Evolutionary conservation across 2,329 filamentous ascomycete species (phyloP), one percentile per base, ranked within the genome.

Genomic region (Diaporthe vaccinii): DNA sequence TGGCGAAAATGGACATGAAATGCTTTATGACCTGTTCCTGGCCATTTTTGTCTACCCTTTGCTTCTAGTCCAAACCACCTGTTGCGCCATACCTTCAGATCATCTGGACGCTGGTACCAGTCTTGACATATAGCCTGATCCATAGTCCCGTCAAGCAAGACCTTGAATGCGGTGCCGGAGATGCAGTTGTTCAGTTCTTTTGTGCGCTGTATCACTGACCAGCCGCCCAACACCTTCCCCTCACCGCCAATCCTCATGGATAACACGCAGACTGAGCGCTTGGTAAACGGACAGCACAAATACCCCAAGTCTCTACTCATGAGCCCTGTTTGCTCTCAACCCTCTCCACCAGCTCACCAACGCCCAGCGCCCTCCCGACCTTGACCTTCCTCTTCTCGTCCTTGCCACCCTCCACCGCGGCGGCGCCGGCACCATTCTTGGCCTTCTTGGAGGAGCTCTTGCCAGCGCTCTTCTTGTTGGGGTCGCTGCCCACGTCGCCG

Each of bases 311-410:
- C 39, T 20, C 12, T 46, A 28, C 58, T 44, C 34, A 44, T 68
- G 81, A 82, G 74, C 83, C 80, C 73, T 87, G 84, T 78, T 89
- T 88, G 78, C 85, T 88, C 84, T 93, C 92, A 77, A 91, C 90
- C 86, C 91, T 91, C 87, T 95, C 93, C 31, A 95, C 92, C 81
- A 95, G 84, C 78, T 93, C 93, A 3, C 92, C 94, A 0, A 98
- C 95, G 2, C 96, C 96, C 68, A 97, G 82, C 0, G 88, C 90
- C 80, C 95, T 88, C 22, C 96, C 96, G 69, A 98, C 93, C 85
- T 95, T 96, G 76, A 97, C 94, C 86, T 95, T 96, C 78, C 93
- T 89, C 91, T 93, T 94, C 83, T 91, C 92, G 80, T 91, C 89
- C 78, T 85, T 84, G 62, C 82, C 82, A 72, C 81, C 81, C 10